Base-by-base conservation (phyloP, 768 basidiomycete species). In the Auriculariales sp. region DNA sequence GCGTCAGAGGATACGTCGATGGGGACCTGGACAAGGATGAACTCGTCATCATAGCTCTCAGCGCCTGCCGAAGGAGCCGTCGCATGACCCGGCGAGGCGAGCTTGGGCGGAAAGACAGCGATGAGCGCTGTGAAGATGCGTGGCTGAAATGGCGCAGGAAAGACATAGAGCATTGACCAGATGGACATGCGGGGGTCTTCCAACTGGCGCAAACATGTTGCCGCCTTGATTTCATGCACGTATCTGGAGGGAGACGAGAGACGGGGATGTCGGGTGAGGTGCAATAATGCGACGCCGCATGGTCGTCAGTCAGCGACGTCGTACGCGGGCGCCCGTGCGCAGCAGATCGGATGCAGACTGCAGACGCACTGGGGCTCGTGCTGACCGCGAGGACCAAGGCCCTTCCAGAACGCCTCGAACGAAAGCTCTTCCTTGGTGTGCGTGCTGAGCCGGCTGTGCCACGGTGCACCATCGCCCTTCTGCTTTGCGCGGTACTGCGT, bases 111-210 rank as follows among this genome's bases (percentile, higher is more conserved):
- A 19, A 22, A 25, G 6, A 44, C 66, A n/a, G 80, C 72, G 58
- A 85, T 83, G 32, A 86, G 62, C 30, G 79, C 81, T 2, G 83
- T 86, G 62, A 87, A 89, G 19, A 83, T 73, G 12, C 85, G 78
- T 9, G 83, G 77, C 3, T 83, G 79, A 17, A 87, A 63, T 2
- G 83, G 78, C 4, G 81, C 75, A 0, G 75, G 67, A 63, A 87
- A 83, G 2, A 72, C 80, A 63, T 89, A 89, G 61, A 77, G 75
- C 52, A 83, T 53, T 0, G 80, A 73, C 83, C 83, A 87, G 53
- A 87, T 77, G 2, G 70, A 66, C 46, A 80, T 74, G 2, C 72
- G 79, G 10, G 74, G 68, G 0, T 83, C 83, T 35, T 44, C 12
- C 19, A 87, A 60, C 24, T 71, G 70, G 61, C 79, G 78, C 54